Percentiles rank a stretch among this genome's conserved stretches.
Evolutionary conservation across 1,284 basidiomycete species (phyloP).

Genomic region (Marasmius sp.): DNA sequence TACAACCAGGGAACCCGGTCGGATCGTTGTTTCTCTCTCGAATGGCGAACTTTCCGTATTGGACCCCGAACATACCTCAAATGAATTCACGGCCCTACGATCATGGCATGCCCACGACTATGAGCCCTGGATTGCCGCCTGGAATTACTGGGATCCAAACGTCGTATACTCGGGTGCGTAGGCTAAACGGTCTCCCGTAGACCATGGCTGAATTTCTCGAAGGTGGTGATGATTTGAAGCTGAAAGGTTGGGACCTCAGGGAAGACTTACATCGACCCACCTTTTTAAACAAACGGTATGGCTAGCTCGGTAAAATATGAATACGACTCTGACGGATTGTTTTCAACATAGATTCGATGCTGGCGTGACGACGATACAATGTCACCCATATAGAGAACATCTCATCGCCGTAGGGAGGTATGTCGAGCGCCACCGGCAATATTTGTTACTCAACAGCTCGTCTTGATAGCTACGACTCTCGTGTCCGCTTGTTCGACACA

Average conservation of each 20-base stretch:
- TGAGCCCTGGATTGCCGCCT: conserved; percentile 94
- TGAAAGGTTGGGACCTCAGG: conserved; percentile 94
- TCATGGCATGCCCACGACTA: conserved; percentile 90
- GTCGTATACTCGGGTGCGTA: conserved; percentile 80
- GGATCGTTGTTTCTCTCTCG: conserved; percentile 81
- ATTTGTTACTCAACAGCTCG: conserved; percentile 1
- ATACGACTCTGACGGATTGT: neutral
- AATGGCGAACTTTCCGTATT: conserved; percentile 72
- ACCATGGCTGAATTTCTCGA: neutral
- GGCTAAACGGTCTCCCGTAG: neutral
- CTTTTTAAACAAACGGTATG: conserved; percentile 73
- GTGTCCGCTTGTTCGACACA: conserved; percentile 82
- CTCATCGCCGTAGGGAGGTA: conserved; percentile 91
- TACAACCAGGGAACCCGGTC: conserved; percentile 43
- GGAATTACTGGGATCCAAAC: conserved; percentile 81
- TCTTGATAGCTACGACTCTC: conserved; percentile 78
- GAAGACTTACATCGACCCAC: conserved; percentile 59
- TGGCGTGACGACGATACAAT: conserved; percentile 91
- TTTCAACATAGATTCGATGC: conserved; percentile 73
- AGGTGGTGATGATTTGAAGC: conserved; percentile 92
- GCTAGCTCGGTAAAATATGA: neutral
- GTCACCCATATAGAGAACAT: conserved; percentile 78
- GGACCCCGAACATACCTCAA: conserved; percentile 39
- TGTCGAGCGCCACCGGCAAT: conserved; percentile 4
- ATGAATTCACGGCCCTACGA: conserved; percentile 39